phyloP scores from a whole-genome alignment of 169 alveolate species.

The Prorocentrum cordatum region DNA sequence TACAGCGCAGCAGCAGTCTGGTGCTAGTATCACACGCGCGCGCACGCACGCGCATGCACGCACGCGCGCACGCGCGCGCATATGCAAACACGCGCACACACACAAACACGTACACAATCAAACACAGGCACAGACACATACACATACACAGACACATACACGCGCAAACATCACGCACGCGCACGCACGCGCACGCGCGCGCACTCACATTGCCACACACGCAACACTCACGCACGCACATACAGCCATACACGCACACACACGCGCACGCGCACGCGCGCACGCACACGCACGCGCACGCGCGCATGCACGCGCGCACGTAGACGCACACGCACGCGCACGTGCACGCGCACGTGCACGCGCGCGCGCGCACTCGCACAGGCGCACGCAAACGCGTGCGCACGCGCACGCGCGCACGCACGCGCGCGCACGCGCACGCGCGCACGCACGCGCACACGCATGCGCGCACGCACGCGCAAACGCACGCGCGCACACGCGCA shows the following conservation, averaged over 20 bases:
- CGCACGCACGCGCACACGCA: neutral
- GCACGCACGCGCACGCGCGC: too few species aligned
- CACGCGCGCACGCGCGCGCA: too few species aligned
- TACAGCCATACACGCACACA: neutral
- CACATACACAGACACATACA: too few species aligned
- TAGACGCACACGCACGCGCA: neutral
- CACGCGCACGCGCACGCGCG: neutral
- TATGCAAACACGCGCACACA: too few species aligned
- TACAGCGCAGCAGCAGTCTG: too few species aligned
- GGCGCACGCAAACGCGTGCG: neutral
- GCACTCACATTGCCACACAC: too few species aligned
- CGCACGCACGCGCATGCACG: too few species aligned
- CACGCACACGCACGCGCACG: neutral
- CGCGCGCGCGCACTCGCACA: slow-evolving; percentile 1
- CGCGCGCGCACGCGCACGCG: neutral
- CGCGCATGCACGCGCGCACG: neutral
- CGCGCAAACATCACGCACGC: too few species aligned
- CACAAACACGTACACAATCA: too few species aligned
- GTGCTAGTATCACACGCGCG: too few species aligned
- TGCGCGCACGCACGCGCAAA: neutral
- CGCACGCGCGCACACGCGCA: neutral
- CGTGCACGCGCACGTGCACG: neutral
- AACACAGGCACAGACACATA: too few species aligned
- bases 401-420: slow-evolving; percentile 7
- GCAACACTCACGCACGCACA: too few species aligned